These are phyloP conservation scores for Trametes pubescens DNA, from an alignment of 1,284 basidiomycete genomes.

Conservation along the genomic window DNA sequence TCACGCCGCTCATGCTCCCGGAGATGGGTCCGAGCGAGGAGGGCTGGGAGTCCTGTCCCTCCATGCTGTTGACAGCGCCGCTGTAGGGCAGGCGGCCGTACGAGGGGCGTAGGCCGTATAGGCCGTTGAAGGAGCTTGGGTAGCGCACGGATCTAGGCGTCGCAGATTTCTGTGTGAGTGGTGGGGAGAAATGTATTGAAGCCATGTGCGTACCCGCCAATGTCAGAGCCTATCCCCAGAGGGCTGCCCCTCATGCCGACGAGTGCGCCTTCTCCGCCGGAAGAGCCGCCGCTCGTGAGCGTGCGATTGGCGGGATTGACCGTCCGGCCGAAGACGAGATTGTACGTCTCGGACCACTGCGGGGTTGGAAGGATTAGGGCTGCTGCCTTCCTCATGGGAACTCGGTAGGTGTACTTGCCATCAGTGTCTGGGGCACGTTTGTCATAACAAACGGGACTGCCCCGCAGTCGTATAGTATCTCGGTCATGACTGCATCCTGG, in stretches of 20 bases:
- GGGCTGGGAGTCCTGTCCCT: slow-evolving; percentile 33
- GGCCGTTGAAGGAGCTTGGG: slow-evolving; percentile 81
- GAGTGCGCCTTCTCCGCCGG: slow-evolving; percentile 66
- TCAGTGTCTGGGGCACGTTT: slow-evolving; percentile 84
- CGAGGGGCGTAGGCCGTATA: slow-evolving; percentile 82
- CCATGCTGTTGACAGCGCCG: slow-evolving; percentile 34
- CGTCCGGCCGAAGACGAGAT: slow-evolving; percentile 57
- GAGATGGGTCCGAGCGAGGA: slow-evolving; percentile 36
- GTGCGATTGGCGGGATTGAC: slow-evolving; percentile 59
- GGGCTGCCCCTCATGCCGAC: slow-evolving; percentile 68
- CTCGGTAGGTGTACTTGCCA: too few relatives aligned
- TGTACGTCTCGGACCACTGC: slow-evolving; percentile 51
- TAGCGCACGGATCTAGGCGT: slow-evolving; percentile 66
- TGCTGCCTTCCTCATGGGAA: too few relatives aligned
- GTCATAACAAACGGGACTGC: slow-evolving; percentile 73
- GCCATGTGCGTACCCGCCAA: slow-evolving; percentile 61
- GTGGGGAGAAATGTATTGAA: slow-evolving; percentile 49
- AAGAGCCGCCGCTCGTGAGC: slow-evolving; percentile 61
- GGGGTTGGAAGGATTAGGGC: too few relatives aligned
- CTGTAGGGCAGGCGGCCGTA: slow-evolving; percentile 32
- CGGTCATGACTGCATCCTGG: slow-evolving; percentile 32
- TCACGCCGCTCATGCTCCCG: slow-evolving; percentile 32
- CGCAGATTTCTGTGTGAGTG: slow-evolving; percentile 51
- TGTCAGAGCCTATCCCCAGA: slow-evolving; percentile 76
- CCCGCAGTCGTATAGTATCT: slow-evolving; percentile 44